Base-by-base conservation (phyloP, 257 asterid genomes). In the Petunia secreta region DNA sequence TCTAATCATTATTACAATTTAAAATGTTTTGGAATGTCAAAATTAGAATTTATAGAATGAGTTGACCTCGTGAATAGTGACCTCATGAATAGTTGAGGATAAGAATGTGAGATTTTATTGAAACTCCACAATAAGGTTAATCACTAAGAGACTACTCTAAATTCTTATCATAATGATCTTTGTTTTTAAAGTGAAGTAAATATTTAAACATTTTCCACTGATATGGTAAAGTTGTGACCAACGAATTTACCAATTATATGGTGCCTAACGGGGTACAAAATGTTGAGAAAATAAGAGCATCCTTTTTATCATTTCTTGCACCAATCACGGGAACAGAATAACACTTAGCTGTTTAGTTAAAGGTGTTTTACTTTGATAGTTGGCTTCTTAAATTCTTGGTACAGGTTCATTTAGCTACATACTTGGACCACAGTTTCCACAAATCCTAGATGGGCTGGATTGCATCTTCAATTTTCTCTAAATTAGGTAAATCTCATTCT, bases 261-360 rank as follows among this genome's bases (percentile, higher is more conserved):
- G 54, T 43, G 43, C 1, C 25, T 25, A 25, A 25, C 25, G 25
- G 25, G 75, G 53, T 48, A 1, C 36, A 44, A 41, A 62, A 4
- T 75, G 25, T 50, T 50, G 79, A 25, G 63, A 36, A 43, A 34
- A 74, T 50, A 48, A 74, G 64, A 10, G 63, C 41, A 75, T 0
- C 13, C 6, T 54, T 50, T 75, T 53, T 4, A 78, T 36, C 16
- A 69, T 2, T 63, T 62, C 40, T 16, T 36, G 64, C 81, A 25
- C 15, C 9, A 82, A 66, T 66, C 81, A 82, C 64, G 84, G 78
- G 16, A 66, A 25, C 34, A 6, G 13, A 55, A 68, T 41, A 53
- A 40, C 4, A 44, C 10, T 63, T 68, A 46, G 59, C 76, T 46
- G 76, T 69, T 69, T 46, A 2, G 59, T 69, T 59, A 25, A 25